phyloP scores from a whole-genome alignment of 371 early-diverging fungal genomes.

The Mortierella sp. region DNA sequence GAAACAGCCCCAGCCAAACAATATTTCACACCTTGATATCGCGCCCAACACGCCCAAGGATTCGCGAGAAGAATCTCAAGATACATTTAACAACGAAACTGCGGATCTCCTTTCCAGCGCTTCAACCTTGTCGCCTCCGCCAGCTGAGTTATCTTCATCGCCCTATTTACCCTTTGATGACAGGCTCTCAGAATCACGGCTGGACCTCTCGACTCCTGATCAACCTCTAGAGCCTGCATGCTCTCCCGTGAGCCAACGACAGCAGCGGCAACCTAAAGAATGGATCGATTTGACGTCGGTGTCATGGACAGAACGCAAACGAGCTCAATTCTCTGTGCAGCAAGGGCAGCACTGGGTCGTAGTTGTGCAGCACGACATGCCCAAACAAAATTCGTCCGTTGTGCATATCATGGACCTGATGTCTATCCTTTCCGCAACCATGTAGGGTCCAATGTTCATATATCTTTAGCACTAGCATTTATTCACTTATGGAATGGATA shows the following conservation, averaged over 20 bases:
- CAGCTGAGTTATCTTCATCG: slow-evolving; percentile 17
- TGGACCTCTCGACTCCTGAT: not conserved
- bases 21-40: not conserved
- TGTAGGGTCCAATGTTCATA: not conserved
- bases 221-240: not conserved
- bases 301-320: slow-evolving; percentile 25
- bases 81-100: not conserved
- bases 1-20: not conserved
- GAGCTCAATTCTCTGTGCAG: slow-evolving; percentile 26
- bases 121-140: slow-evolving; percentile 34
- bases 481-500: not conserved
- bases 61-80: not conserved
- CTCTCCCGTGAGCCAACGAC: not conserved
- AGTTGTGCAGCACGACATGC: slow-evolving; percentile 26
- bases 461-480: not conserved
- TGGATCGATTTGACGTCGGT: slow-evolving; percentile 48
- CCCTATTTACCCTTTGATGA: not conserved
- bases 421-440: slow-evolving; percentile 9
- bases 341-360: slow-evolving; percentile 28
- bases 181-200: not conserved
- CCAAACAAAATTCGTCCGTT: slow-evolving; percentile 2
- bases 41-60: not conserved
- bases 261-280: slow-evolving; percentile 12
- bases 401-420: slow-evolving; percentile 36
- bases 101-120: slow-evolving; percentile 15